A percentile compares a stretch with the other conserved stretches of the same genome.
Evolutionary conservation across 1,139 yeast species (phyloP).

Genomic region (Magnusiomyces suaveolens): DNA sequence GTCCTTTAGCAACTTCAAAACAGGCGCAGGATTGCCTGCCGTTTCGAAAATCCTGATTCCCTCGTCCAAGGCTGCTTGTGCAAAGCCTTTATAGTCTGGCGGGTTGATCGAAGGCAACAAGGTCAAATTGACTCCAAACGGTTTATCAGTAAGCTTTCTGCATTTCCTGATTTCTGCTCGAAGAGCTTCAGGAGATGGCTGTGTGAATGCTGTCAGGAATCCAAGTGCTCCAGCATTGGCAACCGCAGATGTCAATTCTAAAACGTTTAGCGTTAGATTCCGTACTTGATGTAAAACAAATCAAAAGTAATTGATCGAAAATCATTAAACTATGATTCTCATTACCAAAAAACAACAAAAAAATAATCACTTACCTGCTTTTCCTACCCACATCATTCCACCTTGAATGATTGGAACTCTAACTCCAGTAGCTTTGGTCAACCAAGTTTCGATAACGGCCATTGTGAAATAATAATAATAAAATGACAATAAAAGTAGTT

Average conservation of each 20-base stretch:
- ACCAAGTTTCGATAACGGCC: slow-evolving; percentile 27
- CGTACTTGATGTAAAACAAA: not conserved
- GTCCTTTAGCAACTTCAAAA: slow-evolving; percentile 18
- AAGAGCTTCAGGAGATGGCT: slow-evolving; percentile 29
- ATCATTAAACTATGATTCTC: no score
- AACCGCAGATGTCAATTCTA: slow-evolving; percentile 30
- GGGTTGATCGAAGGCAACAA: slow-evolving; percentile 31
- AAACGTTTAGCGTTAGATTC: no score
- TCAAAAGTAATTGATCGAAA: not conserved
- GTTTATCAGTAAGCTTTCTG: slow-evolving; percentile 23
- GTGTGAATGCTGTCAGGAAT: slow-evolving; percentile 30
- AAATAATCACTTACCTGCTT: slow-evolving; percentile 16
- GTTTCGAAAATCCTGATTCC: slow-evolving; percentile 32
- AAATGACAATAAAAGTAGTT: no score
- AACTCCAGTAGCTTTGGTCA: slow-evolving; percentile 29
- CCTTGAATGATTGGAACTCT: slow-evolving; percentile 33
- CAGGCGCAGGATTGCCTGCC: slow-evolving; percentile 30
- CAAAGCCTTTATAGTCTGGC: slow-evolving; percentile 30
- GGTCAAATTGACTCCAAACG: slow-evolving; percentile 33
- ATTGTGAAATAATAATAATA: no score
- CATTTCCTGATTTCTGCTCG: slow-evolving; percentile 26
- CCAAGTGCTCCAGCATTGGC: slow-evolving; percentile 34
- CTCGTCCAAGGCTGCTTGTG: slow-evolving; percentile 31
- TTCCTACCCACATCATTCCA: slow-evolving; percentile 30
- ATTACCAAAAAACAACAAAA: no score